Conservation (phyloP, 345 rosid species). For the Reutealis trisperma region DNA sequence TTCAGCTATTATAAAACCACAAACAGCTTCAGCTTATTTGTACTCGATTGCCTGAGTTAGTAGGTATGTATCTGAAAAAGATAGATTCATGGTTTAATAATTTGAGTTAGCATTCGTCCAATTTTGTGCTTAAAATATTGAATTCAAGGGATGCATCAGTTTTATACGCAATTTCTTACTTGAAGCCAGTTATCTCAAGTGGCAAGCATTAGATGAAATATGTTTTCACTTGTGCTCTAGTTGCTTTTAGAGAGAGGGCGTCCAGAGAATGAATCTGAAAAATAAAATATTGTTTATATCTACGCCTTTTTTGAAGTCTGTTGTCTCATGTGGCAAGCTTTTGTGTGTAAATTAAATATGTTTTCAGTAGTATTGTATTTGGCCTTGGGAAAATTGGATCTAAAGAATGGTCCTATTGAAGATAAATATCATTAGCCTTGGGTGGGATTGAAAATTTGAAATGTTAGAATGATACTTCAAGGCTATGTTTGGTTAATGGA, state of each 20-base stretch:
- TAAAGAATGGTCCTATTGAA: background rate
- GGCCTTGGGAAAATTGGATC: constrained; percentile 7
- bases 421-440: background rate
- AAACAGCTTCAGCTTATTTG: background rate
- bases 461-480: background rate
- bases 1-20: constrained; percentile 1
- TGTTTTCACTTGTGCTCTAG: background rate
- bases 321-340: constrained; percentile 8
- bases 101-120: background rate
- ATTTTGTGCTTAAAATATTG: background rate
- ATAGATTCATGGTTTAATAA: background rate
- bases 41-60: background rate
- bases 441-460: too few species aligned
- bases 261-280: background rate
- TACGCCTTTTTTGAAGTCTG: background rate
- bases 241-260: background rate
- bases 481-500: too few species aligned
- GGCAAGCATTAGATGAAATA: background rate
- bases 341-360: background rate
- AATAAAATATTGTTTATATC: constrained; percentile 4
- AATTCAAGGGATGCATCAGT: background rate
- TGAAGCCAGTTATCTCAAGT: constrained; percentile 1
- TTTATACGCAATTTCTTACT: background rate
- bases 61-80: background rate
- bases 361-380: background rate